Percentiles rank a stretch among this genome's conserved stretches.
Evolutionary conservation across 257 asterid genomes (phyloP).

Genomic region (Verbena officinalis): DNA sequence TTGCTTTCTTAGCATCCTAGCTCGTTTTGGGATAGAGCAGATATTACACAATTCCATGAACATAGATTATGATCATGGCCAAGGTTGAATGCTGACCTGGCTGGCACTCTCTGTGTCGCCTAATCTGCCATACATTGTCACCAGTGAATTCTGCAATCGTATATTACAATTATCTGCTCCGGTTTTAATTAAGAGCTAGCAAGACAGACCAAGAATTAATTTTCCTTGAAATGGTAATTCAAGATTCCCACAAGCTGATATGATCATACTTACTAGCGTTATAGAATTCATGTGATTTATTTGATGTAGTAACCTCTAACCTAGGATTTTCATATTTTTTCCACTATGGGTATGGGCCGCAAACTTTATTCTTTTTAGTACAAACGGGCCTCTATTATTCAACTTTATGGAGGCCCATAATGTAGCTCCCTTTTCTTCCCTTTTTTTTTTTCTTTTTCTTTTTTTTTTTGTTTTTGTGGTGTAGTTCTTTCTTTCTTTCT

Average conservation of each 20-base stretch:
- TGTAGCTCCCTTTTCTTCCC: too few species aligned
- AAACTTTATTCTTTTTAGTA: too few species aligned
- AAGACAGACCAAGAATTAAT: constrained; percentile 52
- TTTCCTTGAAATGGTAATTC: constrained; percentile 48
- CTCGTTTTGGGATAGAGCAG: constrained; percentile 66
- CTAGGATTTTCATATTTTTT: too few species aligned
- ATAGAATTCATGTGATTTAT: too few species aligned
- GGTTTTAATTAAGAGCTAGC: too few species aligned
- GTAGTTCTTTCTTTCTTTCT: too few species aligned
- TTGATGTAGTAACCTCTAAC: too few species aligned
- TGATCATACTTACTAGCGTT: constrained; percentile 50
- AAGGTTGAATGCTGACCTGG: constrained; percentile 47
- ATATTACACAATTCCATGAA: constrained; percentile 69
- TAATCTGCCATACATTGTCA: constrained; percentile 73
- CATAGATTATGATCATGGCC: constrained; percentile 51
- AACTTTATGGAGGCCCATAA: too few species aligned
- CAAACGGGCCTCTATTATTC: too few species aligned
- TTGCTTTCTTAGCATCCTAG: constrained; percentile 59
- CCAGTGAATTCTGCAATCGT: constrained; percentile 59
- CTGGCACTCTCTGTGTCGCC: constrained; percentile 64
- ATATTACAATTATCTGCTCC: constrained; percentile 34
- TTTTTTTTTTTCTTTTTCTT: too few species aligned
- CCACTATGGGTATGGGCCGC: too few species aligned
- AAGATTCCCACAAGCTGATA: constrained; percentile 65
- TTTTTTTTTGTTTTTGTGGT: too few species aligned